A percentile compares a stretch with the other conserved stretches of the same genome.
These are phyloP conservation scores for Jackrogersella multiformis DNA, from an alignment of 495 filamentous ascomycete genomes.

Conservation along the genomic window DNA sequence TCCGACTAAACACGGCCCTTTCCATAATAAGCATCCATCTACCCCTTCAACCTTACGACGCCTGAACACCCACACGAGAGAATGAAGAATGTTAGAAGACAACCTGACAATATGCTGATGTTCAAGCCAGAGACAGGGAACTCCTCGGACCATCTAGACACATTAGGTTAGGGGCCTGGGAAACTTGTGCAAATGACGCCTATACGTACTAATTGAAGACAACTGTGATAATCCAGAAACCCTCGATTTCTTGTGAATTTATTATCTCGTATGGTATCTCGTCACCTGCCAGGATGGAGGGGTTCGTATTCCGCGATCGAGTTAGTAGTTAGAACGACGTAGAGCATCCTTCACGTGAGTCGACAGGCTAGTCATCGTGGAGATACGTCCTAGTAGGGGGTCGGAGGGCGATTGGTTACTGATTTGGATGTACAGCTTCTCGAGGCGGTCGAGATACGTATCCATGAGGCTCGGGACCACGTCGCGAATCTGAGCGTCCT, in stretches of 20 bases:
- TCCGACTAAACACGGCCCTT: neutral
- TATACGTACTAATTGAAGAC: constrained; percentile 13
- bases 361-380: constrained; percentile 39
- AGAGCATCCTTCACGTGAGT: constrained; percentile 30
- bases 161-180: neutral
- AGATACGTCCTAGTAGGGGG: constrained; percentile 46
- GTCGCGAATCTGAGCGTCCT: constrained; percentile 81
- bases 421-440: constrained; percentile 74
- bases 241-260: too few species aligned
- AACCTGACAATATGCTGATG: neutral
- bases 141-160: neutral
- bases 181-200: neutral
- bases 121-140: too few species aligned
- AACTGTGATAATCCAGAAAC: neutral
- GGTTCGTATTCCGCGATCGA: neutral
- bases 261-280: neutral
- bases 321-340: constrained; percentile 14
- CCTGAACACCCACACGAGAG: neutral
- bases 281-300: neutral
- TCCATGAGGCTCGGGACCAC: constrained; percentile 78
- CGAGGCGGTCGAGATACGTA: constrained; percentile 74
- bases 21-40: too few species aligned
- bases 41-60: constrained; percentile 10
- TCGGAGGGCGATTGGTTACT: constrained; percentile 69
- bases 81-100: neutral